These are phyloP conservation scores for Musa itinerans DNA, from an alignment of 176 grass and related monocot species.

Conservation along the genomic window DNA sequence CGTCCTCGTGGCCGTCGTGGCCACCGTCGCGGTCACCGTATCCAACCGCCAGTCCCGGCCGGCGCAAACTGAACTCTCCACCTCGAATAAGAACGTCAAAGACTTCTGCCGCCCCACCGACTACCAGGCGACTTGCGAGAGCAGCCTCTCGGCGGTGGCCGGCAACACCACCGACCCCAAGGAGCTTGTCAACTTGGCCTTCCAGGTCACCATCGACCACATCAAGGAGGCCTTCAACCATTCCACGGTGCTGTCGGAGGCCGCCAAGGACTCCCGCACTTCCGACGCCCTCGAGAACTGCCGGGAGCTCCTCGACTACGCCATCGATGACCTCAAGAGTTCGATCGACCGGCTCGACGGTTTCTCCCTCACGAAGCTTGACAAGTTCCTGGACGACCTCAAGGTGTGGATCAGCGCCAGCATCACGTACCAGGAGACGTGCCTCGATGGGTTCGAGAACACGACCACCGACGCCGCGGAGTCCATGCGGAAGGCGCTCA, in stretches of 20 bases:
- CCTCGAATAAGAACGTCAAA: slow-evolving; percentile 60
- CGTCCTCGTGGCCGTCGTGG: slow-evolving; percentile 52
- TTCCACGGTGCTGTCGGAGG: slow-evolving; percentile 35
- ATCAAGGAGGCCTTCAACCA: slow-evolving; percentile 50
- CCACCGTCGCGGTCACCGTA: slow-evolving; percentile 56
- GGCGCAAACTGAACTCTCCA: slow-evolving; percentile 22
- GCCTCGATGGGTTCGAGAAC: slow-evolving; percentile 11
- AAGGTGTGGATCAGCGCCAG: slow-evolving; percentile 6
- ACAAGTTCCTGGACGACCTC: slow-evolving; percentile 44
- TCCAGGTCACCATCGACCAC: slow-evolving; percentile 50
- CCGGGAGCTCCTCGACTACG: slow-evolving; percentile 73
- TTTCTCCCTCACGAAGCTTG: slow-evolving; percentile 62
- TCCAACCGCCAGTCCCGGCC: slow-evolving; percentile 22
- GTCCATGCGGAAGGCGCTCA: slow-evolving; percentile 16
- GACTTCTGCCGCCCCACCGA: slow-evolving; percentile 67
- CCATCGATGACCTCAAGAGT: slow-evolving; percentile 53
- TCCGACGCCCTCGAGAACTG: slow-evolving; percentile 67
- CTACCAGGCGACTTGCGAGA: slow-evolving; percentile 65
- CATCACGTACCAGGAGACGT: slow-evolving; percentile 17
- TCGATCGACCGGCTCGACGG: slow-evolving; percentile 57
- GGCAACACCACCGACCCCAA: slow-evolving; percentile 31
- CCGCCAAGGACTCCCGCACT: slow-evolving; percentile 69
- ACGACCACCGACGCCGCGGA: not conserved
- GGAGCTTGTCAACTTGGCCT: slow-evolving; percentile 16
- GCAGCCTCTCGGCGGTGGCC: slow-evolving; percentile 26